A percentile compares a stretch with the other conserved stretches of the same genome.
These are phyloP conservation scores for Pachysandra terminalis DNA, from an alignment of 164 flowering plant species.

Conservation along the genomic window DNA sequence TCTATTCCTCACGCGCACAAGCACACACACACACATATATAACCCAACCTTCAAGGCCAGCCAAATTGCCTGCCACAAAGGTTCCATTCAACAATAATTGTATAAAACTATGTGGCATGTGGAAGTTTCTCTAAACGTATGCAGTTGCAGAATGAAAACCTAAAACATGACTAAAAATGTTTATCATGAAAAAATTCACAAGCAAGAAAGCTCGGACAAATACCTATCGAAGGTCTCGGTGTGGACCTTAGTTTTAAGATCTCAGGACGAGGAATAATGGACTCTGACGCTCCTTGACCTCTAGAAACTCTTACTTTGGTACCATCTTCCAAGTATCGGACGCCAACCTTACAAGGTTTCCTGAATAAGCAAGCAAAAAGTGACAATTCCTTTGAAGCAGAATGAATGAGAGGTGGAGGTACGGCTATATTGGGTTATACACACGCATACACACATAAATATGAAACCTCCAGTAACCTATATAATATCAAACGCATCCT, in stretches of 20 bases:
- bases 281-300: slow-evolving; percentile 81
- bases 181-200: not conserved
- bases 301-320: slow-evolving; percentile 83
- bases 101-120: not conserved
- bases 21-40: no score
- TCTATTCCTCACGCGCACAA: no score
- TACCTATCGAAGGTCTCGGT: slow-evolving; percentile 84
- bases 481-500: no score
- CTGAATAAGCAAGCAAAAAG: slow-evolving; percentile 33
- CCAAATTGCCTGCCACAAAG: no score
- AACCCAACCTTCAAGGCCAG: no score
- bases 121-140: not conserved
- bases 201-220: not conserved
- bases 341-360: slow-evolving; percentile 79
- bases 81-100: no score
- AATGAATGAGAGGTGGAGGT: not conserved
- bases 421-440: no score
- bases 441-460: no score
- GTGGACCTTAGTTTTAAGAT: slow-evolving; percentile 81
- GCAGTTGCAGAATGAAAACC: no score
- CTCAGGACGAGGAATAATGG: slow-evolving; percentile 92
- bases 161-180: no score
- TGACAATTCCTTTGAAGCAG: not conserved
- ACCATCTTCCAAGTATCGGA: slow-evolving; percentile 79
- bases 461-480: no score